Base-by-base conservation (phyloP, 495 filamentous ascomycete species). In the Podospora anserina region DNA sequence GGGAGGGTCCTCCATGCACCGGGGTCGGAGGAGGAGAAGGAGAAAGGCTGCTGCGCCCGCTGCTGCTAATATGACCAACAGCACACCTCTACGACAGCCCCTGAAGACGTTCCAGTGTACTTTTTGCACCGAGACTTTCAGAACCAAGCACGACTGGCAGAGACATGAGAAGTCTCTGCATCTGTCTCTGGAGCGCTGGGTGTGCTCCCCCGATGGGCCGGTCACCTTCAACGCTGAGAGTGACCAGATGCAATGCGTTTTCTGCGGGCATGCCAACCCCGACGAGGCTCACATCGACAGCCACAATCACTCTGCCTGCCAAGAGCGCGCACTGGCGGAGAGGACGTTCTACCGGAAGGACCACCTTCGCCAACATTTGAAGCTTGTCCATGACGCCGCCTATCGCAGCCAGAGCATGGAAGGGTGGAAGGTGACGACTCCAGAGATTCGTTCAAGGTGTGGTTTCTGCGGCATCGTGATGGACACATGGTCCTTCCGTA, bases 341-440 rank as follows among this genome's bases (percentile, higher is more conserved):
- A 85, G 92, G 0, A 91, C 91, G 0, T 96, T 94, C 73, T 92
- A 89, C 64, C 86, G 92, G 18, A 96, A 94, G 78, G 92, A 96
- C 72, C 91, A 96, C 74, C 80, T 96, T 2, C 85, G 89, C 64
- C 92, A 96, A 73, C 92, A 96, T 74, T 78, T 96, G 23, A 87
- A 90, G 56, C 87, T 94, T 32, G 90, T 93, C 64, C 92, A 96
- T 74, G 78, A 86, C 59, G 87, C 86, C 34, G 90, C 88, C 69
- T 84, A 87, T 65, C 82, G 83, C 11, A 71, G 81, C n/a, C 82
- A 80, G 73, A 75, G 83, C 11, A 91, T 94, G 81, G 87, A 92
- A 15, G 81, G 81, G 27, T 94, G 92, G 91, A 89, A 89, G 74
- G 79, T 82, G 15, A 78, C 81, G 5, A 85, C 82, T 2, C 82